Conservation (phyloP, 2,329 filamentous ascomycete species). For the Didymella lethalis region DNA sequence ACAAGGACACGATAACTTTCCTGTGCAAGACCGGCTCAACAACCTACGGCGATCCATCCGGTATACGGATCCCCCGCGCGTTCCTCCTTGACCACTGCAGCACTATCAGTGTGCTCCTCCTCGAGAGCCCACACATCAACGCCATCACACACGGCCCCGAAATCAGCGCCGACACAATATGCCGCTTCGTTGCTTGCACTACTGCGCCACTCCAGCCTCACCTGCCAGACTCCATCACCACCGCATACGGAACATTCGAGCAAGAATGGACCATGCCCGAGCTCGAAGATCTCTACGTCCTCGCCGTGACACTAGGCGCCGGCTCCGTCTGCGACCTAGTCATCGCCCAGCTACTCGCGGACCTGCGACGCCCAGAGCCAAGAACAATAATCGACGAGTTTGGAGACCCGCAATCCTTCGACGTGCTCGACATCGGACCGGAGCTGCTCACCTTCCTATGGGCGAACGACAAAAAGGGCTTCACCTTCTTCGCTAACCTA, state of each 20-base stretch:
- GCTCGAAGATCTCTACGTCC: constrained; percentile 7
- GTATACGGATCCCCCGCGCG: not conserved
- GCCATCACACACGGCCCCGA: constrained; percentile 5
- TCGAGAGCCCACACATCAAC: not conserved
- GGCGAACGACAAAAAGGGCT: not conserved
- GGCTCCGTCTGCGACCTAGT: constrained; percentile 2
- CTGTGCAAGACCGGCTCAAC: not conserved
- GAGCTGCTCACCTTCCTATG: not conserved
- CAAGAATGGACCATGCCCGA: not conserved
- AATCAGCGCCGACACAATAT: constrained; percentile 3
- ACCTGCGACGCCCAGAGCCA: not conserved
- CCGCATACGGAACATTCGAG: not conserved
- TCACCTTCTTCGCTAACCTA: not conserved
- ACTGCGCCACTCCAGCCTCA: not conserved
- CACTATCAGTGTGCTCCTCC: not conserved
- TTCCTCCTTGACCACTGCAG: not conserved
- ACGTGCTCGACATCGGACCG: not conserved
- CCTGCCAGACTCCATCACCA: not conserved
- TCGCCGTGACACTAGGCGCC: not conserved
- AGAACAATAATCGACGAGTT: not conserved
- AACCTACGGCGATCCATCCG: not conserved
- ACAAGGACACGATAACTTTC: not conserved
- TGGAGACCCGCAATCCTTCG: not conserved
- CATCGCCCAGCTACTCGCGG: not conserved
- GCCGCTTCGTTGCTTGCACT: constrained; percentile 3